Conservation (phyloP, 441 rosid genomes). For the Erodium texanum region DNA sequence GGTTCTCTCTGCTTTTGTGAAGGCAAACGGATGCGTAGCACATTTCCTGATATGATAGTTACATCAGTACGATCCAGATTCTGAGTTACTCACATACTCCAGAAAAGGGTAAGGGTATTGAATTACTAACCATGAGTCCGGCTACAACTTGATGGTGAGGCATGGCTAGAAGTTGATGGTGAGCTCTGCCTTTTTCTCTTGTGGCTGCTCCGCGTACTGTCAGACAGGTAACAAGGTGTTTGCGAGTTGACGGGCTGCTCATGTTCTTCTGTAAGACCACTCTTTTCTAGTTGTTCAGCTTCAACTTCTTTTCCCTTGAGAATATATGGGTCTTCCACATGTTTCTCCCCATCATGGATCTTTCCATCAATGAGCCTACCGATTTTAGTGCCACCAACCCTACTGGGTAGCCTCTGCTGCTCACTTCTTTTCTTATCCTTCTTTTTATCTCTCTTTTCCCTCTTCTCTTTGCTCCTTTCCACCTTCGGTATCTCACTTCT, state of each 20-base stretch:
- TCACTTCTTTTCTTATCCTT: conserved; percentile 19
- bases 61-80: conserved; percentile 1
- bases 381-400: background rate
- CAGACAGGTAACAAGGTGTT: conserved; percentile 34
- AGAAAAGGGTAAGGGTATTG: background rate
- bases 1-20: conserved; percentile 23
- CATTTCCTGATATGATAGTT: conserved; percentile 27
- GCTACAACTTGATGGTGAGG: conserved; percentile 7
- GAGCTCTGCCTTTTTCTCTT: conserved; percentile 35
- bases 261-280: conserved; percentile 65
- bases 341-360: background rate
- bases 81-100: background rate
- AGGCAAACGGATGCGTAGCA: conserved; percentile 38
- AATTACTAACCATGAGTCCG: conserved; percentile 31
- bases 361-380: conserved; percentile 1
- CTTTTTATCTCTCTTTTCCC: conserved; percentile 23
- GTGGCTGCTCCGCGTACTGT: conserved; percentile 36
- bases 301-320: conserved; percentile 24
- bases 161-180: conserved; percentile 5
- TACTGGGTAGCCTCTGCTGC: conserved; percentile 15
- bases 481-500: conserved; percentile 10
- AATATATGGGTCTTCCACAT: background rate
- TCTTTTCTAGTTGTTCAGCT: conserved; percentile 37
- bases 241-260: conserved; percentile 27
- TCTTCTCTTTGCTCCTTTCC: conserved; percentile 25